These are phyloP conservation scores for Globisporangium polare DNA, from an alignment of 352 stramenopile species.

Conservation along the genomic window DNA sequence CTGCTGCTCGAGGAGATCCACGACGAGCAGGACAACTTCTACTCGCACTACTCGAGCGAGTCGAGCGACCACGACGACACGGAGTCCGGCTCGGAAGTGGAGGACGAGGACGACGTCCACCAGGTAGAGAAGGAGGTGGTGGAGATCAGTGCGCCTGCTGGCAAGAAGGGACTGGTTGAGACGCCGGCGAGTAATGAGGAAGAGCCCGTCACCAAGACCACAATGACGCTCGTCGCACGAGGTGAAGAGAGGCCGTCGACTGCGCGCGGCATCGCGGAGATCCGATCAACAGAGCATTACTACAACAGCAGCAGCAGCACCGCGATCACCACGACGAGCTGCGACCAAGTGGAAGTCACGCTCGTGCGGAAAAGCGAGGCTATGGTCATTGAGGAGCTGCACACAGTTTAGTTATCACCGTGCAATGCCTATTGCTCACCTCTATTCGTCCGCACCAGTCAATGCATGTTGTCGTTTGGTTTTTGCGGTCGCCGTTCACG, in stretches of 20 bases:
- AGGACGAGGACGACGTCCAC: conserved; percentile 10
- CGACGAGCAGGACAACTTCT: conserved; percentile 19
- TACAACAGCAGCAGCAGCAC: neutral
- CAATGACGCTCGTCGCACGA: neutral
- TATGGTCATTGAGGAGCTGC: neutral
- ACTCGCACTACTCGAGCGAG: conserved; percentile 15
- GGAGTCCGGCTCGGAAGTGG: conserved; percentile 4
- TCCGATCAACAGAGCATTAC: neutral
- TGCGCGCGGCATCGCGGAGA: neutral
- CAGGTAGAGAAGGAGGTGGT: neutral
- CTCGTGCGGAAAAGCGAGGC: neutral
- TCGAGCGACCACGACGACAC: conserved; percentile 12
- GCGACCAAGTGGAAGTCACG: conserved; percentile 12
- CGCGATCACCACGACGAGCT: neutral
- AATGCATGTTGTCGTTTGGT: neutral
- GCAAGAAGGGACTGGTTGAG: neutral
- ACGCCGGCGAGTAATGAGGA: neutral
- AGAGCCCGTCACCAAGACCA: neutral
- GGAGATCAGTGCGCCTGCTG: neutral
- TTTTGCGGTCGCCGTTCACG: neutral
- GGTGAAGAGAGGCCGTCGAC: neutral
- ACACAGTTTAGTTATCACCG: neutral
- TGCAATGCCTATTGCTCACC: neutral
- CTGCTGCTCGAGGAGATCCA: conserved; percentile 18
- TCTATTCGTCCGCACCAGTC: neutral